These are phyloP conservation scores for Spathaspora boniae DNA, from an alignment of 805 yeast genomes.

Conservation along the genomic window DNA sequence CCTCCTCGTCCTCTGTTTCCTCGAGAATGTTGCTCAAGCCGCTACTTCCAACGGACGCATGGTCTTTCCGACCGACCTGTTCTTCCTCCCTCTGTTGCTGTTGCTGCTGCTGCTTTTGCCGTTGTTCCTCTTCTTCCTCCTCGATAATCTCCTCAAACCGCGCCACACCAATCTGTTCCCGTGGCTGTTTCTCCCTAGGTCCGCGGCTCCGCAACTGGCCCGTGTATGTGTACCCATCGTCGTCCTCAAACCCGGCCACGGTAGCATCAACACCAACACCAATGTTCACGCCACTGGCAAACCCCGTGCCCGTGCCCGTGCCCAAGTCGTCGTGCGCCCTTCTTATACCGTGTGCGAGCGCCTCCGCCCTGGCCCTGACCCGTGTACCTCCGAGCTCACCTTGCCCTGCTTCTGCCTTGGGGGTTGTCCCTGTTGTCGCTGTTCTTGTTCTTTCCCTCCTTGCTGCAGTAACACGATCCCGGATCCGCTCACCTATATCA, in stretches of 20 bases:
- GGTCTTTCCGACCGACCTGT: slow-evolving; percentile 1
- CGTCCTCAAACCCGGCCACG: slow-evolving; percentile 1
- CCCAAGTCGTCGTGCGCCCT: too few relatives aligned
- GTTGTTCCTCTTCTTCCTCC: too few relatives aligned
- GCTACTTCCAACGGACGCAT: neutral
- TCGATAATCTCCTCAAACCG: too few relatives aligned
- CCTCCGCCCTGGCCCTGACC: too few relatives aligned
- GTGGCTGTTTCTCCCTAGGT: too few relatives aligned
- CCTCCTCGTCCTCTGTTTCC: neutral
- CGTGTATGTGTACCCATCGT: neutral
- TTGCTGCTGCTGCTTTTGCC: too few relatives aligned
- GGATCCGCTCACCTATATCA: neutral
- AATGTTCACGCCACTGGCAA: too few relatives aligned
- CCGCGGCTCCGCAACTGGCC: neutral
- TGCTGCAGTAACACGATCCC: too few relatives aligned
- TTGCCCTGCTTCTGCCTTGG: neutral
- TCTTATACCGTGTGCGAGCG: too few relatives aligned
- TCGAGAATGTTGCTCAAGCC: slow-evolving; percentile 3
- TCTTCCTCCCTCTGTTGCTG: too few relatives aligned
- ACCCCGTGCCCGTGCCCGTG: too few relatives aligned
- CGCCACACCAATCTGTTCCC: slow-evolving; percentile 1
- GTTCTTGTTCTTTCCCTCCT: neutral
- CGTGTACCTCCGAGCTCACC: neutral
- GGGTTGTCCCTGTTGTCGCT: neutral
- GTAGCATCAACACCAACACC: too few relatives aligned